Evolutionary conservation across 1,284 basidiomycete species (phyloP), one percentile per base, ranked within the genome.

Genomic region (Singerocomus inundabilis): DNA sequence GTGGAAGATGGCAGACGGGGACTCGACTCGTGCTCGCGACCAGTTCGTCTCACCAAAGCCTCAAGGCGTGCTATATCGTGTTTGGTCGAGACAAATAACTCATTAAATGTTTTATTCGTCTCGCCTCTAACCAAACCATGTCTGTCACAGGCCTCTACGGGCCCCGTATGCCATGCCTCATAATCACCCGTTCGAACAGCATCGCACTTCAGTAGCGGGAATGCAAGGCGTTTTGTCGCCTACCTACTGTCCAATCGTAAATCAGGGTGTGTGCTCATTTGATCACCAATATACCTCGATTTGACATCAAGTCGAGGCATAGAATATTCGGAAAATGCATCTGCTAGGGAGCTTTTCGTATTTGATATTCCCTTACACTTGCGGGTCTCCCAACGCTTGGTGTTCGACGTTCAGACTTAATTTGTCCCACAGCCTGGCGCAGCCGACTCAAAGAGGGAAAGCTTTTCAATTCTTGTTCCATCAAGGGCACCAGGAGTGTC

Each of bases 81-180:
- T 66, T 66, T 70, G 64, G 62, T 15, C 46, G 11, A 49, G 39
- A 67, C 64, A 66, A 66, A 66, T 29, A 70, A 58, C 44, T 51
- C 48, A 57, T 52, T 24, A 36, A 36, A 37, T 16, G 8, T 28
- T n/a, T n/a, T n/a, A n/a, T n/a, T 29, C 16, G 11, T 8, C 18
- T 35, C 10, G 18, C 26, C 16, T 44, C 26, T 15, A 9, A n/a
- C 10, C 24, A 1, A 32, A 21, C 15, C 26, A 47, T 21, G 16
- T 18, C n/a, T 8, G 24, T 28, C 24, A 34, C 28, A 56, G 6
- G 18, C 25, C 15, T 25, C 24, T 7, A 24, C 21, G 8, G 12
- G n/a, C 8, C n/a, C 21, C 10, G 3, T 24, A 11, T 18, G 5
- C 46, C 32, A 30, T 21, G 3, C 30, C 21, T 31, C 41, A 43